These are phyloP conservation scores for Abelmoschus esculentus DNA, from an alignment of 345 rosid genomes.

Conservation along the genomic window DNA sequence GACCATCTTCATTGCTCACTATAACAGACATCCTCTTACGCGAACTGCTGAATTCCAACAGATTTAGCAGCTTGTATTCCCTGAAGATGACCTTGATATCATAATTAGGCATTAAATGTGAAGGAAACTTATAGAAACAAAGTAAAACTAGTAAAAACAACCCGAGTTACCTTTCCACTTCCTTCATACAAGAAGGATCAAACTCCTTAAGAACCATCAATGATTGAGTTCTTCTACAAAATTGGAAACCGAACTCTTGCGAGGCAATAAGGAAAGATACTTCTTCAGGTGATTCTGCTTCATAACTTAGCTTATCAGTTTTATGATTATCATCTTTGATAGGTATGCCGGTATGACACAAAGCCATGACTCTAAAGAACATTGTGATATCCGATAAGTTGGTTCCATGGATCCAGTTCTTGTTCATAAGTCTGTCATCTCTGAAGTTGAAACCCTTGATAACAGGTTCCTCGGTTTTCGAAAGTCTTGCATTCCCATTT, in stretches of 20 bases:
- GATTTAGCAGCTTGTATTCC: conserved; percentile 58
- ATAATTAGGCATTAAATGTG: conserved; percentile 1
- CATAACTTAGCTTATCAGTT: conserved; percentile 44
- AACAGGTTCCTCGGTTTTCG: conserved; percentile 6
- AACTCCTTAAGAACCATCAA: conserved; percentile 40
- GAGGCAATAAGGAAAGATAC: conserved; percentile 64
- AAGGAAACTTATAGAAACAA: background rate
- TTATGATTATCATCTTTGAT: conserved; percentile 30
- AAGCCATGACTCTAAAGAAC: conserved; percentile 61
- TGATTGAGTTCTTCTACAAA: conserved; percentile 59
- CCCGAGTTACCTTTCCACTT: conserved; percentile 40
- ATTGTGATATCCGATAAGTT: conserved; percentile 34
- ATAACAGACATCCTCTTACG: conserved; percentile 85
- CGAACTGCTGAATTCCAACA: conserved; percentile 63
- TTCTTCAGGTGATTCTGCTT: conserved; percentile 90
- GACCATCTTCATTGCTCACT: conserved; percentile 51
- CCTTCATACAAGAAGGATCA: conserved; percentile 31
- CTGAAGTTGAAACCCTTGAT: conserved; percentile 59
- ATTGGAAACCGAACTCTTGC: conserved; percentile 64
- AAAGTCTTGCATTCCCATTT: conserved; percentile 10
- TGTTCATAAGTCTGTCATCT: conserved; percentile 53
- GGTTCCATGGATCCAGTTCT: conserved; percentile 43
- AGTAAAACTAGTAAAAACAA: background rate
- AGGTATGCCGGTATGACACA: conserved; percentile 72
- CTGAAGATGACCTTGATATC: conserved; percentile 26